These are phyloP conservation scores for Cucumis hystrix DNA, from an alignment of 306 rosid genomes.

Conservation along the genomic window DNA sequence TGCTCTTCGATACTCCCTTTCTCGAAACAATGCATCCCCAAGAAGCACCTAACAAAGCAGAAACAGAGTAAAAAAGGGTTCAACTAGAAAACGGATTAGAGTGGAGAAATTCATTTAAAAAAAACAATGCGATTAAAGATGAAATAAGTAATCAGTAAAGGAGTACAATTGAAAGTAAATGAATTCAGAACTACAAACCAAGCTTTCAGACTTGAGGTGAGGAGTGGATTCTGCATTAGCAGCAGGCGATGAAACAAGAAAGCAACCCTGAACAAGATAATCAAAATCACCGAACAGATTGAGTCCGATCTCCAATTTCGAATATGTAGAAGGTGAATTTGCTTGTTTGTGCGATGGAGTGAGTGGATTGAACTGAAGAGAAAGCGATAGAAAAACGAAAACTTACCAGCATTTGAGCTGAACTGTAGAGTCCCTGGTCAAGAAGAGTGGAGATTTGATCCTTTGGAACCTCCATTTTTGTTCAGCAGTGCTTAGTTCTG, in stretches of 20 bases:
- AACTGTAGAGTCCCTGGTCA: slow-evolving; percentile 79
- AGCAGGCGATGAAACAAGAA: slow-evolving; percentile 93
- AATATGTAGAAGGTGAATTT: background rate
- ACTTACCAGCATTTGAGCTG: slow-evolving; percentile 91
- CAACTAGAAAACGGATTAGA: background rate
- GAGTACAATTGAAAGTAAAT: background rate
- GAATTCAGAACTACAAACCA: slow-evolving; percentile 36
- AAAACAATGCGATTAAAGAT: background rate
- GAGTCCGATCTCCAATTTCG: background rate
- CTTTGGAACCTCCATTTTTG: slow-evolving; percentile 78
- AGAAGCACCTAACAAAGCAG: slow-evolving; percentile 48
- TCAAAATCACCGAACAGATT: background rate
- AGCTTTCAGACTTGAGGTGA: slow-evolving; percentile 76
- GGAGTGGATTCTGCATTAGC: slow-evolving; percentile 63
- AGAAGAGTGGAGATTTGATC: slow-evolving; percentile 80
- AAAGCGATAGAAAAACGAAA: background rate
- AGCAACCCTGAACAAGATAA: slow-evolving; percentile 42
- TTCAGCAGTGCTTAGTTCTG: background rate
- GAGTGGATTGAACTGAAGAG: background rate
- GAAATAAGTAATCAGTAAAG: background rate
- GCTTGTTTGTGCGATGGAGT: background rate
- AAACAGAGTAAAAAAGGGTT: background rate
- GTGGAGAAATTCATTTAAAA: background rate
- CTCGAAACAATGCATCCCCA: slow-evolving; percentile 67
- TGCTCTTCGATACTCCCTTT: slow-evolving; percentile 81